A percentile compares a stretch with the other conserved stretches of the same genome.
Conservation (phyloP, 495 filamentous ascomycete genomes). For the Lichenothelia convexa region DNA sequence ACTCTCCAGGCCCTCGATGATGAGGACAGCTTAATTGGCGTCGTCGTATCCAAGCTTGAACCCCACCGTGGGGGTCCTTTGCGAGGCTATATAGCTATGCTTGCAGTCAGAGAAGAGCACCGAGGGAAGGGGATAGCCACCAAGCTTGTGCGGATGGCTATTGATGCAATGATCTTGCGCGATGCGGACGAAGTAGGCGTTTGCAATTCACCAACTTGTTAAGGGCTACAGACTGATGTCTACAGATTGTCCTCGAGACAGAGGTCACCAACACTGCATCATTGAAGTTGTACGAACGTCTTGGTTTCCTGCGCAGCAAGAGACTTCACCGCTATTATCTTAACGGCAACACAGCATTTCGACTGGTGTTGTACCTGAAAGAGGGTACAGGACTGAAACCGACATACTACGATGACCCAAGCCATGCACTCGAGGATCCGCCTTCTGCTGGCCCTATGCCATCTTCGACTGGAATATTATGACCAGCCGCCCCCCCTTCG, state of each 20-base stretch:
- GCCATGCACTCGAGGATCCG: too few relatives aligned
- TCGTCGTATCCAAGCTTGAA: slow-evolving; percentile 94
- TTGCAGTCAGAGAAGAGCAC: slow-evolving; percentile 63
- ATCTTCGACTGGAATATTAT: too few relatives aligned
- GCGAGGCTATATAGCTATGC: slow-evolving; percentile 96
- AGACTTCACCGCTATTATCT: slow-evolving; percentile 89
- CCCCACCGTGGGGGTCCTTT: slow-evolving; percentile 61
- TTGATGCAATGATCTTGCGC: slow-evolving; percentile 72
- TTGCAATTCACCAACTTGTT: background rate
- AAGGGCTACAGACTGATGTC: too few relatives aligned
- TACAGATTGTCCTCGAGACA: slow-evolving; percentile 77
- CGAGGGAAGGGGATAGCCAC: slow-evolving; percentile 85
- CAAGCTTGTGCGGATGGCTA: slow-evolving; percentile 68
- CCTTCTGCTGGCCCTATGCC: too few relatives aligned
- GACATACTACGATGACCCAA: too few relatives aligned
- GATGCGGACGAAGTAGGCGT: slow-evolving; percentile 76
- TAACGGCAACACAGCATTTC: slow-evolving; percentile 87
- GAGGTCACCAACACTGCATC: slow-evolving; percentile 87
- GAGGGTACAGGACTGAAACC: too few relatives aligned
- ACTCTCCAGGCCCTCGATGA: slow-evolving; percentile 48
- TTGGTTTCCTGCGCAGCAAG: slow-evolving; percentile 88
- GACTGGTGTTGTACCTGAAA: slow-evolving; percentile 70
- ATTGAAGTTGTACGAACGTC: slow-evolving; percentile 80
- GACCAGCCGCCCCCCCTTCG: too few relatives aligned
- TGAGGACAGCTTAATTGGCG: slow-evolving; percentile 45